Conservation (phyloP, 768 basidiomycete genomes). For the Gyrodon lividus region DNA sequence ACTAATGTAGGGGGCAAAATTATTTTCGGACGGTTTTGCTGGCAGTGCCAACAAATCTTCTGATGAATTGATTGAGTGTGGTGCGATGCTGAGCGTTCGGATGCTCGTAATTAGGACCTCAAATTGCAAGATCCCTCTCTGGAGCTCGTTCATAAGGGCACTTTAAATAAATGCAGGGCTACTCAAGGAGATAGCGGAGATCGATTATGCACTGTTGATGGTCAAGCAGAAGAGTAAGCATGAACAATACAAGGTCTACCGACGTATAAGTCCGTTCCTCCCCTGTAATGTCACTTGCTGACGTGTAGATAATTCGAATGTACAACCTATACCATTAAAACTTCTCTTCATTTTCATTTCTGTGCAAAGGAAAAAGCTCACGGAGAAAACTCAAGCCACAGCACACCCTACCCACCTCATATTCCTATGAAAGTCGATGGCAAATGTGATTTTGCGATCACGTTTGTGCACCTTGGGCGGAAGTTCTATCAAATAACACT, state of each 20-base stretch:
- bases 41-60: too few species aligned
- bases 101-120: constrained; percentile 59
- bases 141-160: constrained; percentile 88
- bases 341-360: constrained; percentile 83
- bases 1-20: too few species aligned
- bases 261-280: constrained; percentile 62
- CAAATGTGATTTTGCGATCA: constrained; percentile 89
- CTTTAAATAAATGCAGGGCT: constrained; percentile 80
- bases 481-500: constrained; percentile 90
- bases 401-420: constrained; percentile 43
- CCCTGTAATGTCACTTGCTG: background rate
- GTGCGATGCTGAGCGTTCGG: background rate
- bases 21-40: too few species aligned
- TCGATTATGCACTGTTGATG: constrained; percentile 95
- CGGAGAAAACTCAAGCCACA: constrained; percentile 41
- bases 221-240: constrained; percentile 92
- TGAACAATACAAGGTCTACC: constrained; percentile 91
- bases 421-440: constrained; percentile 54
- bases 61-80: background rate
- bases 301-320: constrained; percentile 1
- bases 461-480: constrained; percentile 90
- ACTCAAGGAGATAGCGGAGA: constrained; percentile 79
- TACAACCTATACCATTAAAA: constrained; percentile 92
- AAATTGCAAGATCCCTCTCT: constrained; percentile 84
- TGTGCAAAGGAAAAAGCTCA: constrained; percentile 50